Percentiles rank a stretch among this genome's conserved stretches.
These are phyloP conservation scores for Gaeumannomyces sp. DNA, from an alignment of 2,329 filamentous ascomycete species.

Conservation along the genomic window DNA sequence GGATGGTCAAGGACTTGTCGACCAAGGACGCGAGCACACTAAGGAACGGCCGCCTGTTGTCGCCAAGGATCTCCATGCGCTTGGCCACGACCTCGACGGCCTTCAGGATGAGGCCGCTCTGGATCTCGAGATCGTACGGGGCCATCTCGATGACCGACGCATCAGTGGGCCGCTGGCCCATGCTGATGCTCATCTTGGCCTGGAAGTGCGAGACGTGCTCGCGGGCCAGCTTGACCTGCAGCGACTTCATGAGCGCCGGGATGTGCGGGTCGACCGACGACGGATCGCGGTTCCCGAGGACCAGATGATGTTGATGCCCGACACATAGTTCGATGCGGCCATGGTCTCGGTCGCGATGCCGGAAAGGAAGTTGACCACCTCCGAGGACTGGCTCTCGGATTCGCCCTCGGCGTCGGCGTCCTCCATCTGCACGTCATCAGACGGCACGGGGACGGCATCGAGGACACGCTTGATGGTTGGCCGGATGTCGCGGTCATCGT, in stretches of 20 bases:
- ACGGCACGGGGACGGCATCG: constrained; percentile 63
- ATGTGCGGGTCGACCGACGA: constrained; percentile 88
- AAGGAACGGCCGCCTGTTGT: constrained; percentile 86
- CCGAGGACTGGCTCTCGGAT: constrained; percentile 72
- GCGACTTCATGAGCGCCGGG: constrained; percentile 79
- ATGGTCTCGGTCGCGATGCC: constrained; percentile 84
- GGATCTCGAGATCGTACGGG: constrained; percentile 77
- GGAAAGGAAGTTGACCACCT: constrained; percentile 80
- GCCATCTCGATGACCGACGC: constrained; percentile 57
- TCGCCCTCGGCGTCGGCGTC: constrained; percentile 80
- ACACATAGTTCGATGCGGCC: constrained; percentile 72
- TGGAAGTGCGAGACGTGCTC: constrained; percentile 82
- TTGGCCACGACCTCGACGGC: constrained; percentile 88
- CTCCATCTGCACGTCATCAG: constrained; percentile 64
- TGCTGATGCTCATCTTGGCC: constrained; percentile 21
- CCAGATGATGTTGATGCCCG: constrained; percentile 90
- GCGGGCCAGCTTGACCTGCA: constrained; percentile 85
- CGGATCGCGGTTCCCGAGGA: constrained; percentile 80
- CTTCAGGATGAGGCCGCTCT: constrained; percentile 87
- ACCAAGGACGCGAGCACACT: constrained; percentile 92
- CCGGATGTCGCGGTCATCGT: constrained; percentile 64
- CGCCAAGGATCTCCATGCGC: constrained; percentile 86
- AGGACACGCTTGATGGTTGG: constrained; percentile 77
- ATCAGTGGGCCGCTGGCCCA: constrained; percentile 26
- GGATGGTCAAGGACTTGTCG: constrained; percentile 84